These are phyloP conservation scores for Beauveria varroae DNA, from an alignment of 2,329 filamentous ascomycete species.

Conservation along the genomic window DNA sequence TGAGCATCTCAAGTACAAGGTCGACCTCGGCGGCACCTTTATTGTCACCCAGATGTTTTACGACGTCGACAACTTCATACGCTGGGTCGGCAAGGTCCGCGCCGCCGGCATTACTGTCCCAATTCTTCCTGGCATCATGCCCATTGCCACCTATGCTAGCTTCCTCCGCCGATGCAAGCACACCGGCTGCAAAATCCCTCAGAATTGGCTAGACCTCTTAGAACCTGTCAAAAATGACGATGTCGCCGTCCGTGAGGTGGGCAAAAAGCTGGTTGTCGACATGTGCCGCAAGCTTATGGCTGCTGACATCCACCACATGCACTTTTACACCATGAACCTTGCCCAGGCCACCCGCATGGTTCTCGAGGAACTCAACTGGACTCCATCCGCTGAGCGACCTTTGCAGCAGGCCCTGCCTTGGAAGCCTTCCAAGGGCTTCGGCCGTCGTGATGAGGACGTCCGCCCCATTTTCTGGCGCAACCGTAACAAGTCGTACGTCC, in stretches of 20 bases:
- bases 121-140: slow-evolving; percentile 81
- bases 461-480: slow-evolving; percentile 99
- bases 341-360: slow-evolving; percentile 92
- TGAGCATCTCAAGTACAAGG: slow-evolving; percentile 92
- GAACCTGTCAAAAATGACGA: slow-evolving; percentile 98
- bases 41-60: slow-evolving; percentile 99
- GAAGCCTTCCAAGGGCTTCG: slow-evolving; percentile 87
- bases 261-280: slow-evolving; percentile 77
- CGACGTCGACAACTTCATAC: slow-evolving; percentile 88
- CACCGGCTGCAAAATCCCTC: slow-evolving; percentile 79
- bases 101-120: slow-evolving; percentile 76
- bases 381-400: slow-evolving; percentile 69
- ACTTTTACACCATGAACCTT: slow-evolving; percentile 99
- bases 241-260: slow-evolving; percentile 80
- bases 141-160: slow-evolving; percentile 86
- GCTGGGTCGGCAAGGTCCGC: slow-evolving; percentile 82
- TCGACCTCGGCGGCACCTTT: slow-evolving; percentile 87
- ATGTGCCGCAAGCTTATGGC: slow-evolving; percentile 83
- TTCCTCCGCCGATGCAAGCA: slow-evolving; percentile 87
- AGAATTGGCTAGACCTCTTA: slow-evolving; percentile 70
- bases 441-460: slow-evolving; percentile 87
- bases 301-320: slow-evolving; percentile 77
- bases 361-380: slow-evolving; percentile 77
- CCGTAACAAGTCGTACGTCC: slow-evolving; percentile 89
- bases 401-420: slow-evolving; percentile 88